These are phyloP conservation scores for Nigrospora sphaerica DNA, from an alignment of 2,329 filamentous ascomycete genomes.

Conservation along the genomic window DNA sequence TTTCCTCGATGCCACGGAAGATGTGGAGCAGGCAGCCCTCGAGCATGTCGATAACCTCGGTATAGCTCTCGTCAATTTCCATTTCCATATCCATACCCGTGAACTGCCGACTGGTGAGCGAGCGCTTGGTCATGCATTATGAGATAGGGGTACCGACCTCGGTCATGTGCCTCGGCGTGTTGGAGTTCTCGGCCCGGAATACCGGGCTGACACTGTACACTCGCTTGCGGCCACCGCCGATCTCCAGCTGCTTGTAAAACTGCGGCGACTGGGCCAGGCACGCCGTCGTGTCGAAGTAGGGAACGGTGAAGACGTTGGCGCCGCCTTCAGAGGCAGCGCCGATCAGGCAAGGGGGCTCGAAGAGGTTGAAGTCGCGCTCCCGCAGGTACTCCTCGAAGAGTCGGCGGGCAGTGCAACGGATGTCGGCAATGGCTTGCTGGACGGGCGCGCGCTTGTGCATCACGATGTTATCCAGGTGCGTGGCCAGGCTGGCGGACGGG, in stretches of 20 bases:
- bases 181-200: slow-evolving; percentile 80
- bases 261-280: slow-evolving; percentile 76
- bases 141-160: slow-evolving; percentile 37
- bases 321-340: slow-evolving; percentile 90
- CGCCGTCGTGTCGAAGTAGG: slow-evolving; percentile 81
- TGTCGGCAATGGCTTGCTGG: slow-evolving; percentile 71
- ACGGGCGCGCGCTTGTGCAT: slow-evolving; percentile 89
- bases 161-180: slow-evolving; percentile 79
- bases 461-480: slow-evolving; percentile 82
- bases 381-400: slow-evolving; percentile 77
- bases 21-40: slow-evolving; percentile 72
- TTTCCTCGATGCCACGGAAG: slow-evolving; percentile 60
- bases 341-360: slow-evolving; percentile 85
- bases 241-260: slow-evolving; percentile 83
- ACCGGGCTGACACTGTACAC: slow-evolving; percentile 76
- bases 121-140: slow-evolving; percentile 3
- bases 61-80: slow-evolving; percentile 75
- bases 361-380: slow-evolving; percentile 67
- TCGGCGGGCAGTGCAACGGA: slow-evolving; percentile 51
- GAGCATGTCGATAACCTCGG: slow-evolving; percentile 65
- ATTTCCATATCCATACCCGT: slow-evolving; percentile 86
- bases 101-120: slow-evolving; percentile 41
- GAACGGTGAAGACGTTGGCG: slow-evolving; percentile 81
- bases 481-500: slow-evolving; percentile 74
- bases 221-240: slow-evolving; percentile 69